Evolutionary conservation across 177 flowering plant species (phyloP).

Genomic region (Telopea speciosissima): DNA sequence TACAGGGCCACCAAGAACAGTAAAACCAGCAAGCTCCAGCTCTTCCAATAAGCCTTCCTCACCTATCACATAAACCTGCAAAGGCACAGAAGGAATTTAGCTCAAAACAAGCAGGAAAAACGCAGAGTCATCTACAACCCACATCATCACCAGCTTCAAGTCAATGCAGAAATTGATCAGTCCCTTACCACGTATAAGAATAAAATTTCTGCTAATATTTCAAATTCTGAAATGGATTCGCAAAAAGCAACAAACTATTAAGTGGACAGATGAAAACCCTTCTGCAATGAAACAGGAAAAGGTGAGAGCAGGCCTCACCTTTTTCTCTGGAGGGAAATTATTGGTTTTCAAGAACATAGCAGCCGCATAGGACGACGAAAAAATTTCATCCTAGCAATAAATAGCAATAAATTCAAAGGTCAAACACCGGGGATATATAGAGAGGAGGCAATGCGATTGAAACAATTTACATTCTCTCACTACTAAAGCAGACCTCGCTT

Average conservation of each 20-base stretch:
- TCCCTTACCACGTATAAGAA: no score
- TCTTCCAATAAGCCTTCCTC: conserved; percentile 85
- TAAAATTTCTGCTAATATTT: no score
- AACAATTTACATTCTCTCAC: background rate
- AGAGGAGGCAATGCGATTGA: background rate
- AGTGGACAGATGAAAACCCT: no score
- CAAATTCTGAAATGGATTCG: no score
- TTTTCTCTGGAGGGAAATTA: conserved; percentile 61
- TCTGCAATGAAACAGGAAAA: background rate
- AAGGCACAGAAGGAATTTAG: background rate
- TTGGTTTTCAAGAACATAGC: conserved; percentile 82
- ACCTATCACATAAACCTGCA: conserved; percentile 86
- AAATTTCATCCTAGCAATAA: conserved; percentile 74
- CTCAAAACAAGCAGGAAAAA: no score
- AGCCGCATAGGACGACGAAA: conserved; percentile 86
- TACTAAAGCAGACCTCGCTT: conserved; percentile 39
- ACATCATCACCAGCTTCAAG: no score
- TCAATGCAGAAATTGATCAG: background rate
- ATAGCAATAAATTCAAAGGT: background rate
- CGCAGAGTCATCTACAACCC: no score
- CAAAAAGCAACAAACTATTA: no score
- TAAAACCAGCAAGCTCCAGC: conserved; percentile 74
- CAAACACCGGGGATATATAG: background rate
- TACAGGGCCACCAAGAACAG: conserved; percentile 82
- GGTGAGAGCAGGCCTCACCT: conserved; percentile 33